These are phyloP conservation scores for Metschnikowia lunata DNA, from an alignment of 805 yeast species.

Conservation along the genomic window DNA sequence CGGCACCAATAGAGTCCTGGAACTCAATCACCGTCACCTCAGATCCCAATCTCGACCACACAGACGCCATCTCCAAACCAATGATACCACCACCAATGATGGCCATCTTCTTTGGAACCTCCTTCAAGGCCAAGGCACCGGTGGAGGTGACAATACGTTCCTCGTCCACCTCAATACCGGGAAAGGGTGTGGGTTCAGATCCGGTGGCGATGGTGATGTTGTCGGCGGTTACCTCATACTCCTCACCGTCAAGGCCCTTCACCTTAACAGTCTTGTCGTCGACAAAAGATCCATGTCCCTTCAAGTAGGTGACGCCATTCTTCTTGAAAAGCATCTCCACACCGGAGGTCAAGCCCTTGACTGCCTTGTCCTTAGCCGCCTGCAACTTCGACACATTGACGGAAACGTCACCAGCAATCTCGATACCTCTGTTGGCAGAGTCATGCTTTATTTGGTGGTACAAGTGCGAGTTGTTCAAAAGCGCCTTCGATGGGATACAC, in stretches of 20 bases:
- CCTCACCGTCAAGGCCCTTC: conserved; percentile 84
- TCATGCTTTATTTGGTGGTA: conserved; percentile 88
- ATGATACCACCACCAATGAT: conserved; percentile 99
- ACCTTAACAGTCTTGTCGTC: conserved; percentile 77
- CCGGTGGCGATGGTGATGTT: conserved; percentile 96
- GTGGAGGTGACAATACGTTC: conserved; percentile 96
- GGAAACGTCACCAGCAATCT: conserved; percentile 64
- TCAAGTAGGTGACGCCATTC: conserved; percentile 89
- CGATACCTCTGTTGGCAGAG: conserved; percentile 84
- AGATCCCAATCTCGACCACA: conserved; percentile 90
- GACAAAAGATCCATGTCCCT: conserved; percentile 86
- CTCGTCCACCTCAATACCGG: conserved; percentile 94
- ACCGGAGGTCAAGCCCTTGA: conserved; percentile 86
- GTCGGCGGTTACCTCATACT: conserved; percentile 69
- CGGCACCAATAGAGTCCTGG: conserved; percentile 90
- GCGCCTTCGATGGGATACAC: conserved; percentile 96
- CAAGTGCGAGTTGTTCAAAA: conserved; percentile 89
- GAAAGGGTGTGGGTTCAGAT: conserved; percentile 97
- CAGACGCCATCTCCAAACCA: conserved; percentile 99
- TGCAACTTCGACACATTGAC: conserved; percentile 77
- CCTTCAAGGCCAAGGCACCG: conserved; percentile 79
- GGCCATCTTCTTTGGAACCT: conserved; percentile 86
- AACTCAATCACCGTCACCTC: conserved; percentile 94
- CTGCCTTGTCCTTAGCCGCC: conserved; percentile 90
- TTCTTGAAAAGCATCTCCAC: conserved; percentile 92